Evolutionary conservation across 2,329 filamentous ascomycete genomes (phyloP).

Genomic region (Botrytis medusae): DNA sequence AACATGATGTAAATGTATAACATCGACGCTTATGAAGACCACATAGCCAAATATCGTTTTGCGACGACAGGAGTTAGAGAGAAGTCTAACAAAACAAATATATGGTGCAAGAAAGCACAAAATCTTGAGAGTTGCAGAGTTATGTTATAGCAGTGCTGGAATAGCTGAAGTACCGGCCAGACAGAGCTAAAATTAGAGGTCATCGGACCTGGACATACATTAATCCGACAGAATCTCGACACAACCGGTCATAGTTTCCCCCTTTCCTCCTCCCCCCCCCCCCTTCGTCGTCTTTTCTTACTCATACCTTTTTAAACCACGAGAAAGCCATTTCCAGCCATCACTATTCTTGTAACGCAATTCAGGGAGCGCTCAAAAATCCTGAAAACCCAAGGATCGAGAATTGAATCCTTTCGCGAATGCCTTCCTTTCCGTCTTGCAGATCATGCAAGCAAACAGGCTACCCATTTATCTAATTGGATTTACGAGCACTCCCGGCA

Average conservation of each 20-base stretch:
- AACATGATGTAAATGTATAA: background rate
- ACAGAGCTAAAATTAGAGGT: slow-evolving; percentile 1
- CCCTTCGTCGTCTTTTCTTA: background rate
- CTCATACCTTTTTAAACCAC: background rate
- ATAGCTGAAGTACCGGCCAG: background rate
- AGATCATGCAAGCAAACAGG: background rate
- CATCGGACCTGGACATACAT: background rate
- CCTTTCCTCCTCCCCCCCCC: background rate
- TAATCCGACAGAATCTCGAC: background rate
- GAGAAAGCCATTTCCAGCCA: background rate
- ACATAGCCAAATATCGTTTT: background rate
- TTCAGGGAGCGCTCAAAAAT: too few species aligned
- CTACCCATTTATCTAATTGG: background rate
- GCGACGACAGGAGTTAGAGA: background rate
- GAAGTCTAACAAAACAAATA: background rate
- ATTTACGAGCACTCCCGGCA: background rate
- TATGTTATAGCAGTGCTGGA: background rate
- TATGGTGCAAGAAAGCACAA: background rate
- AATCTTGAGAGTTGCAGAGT: background rate
- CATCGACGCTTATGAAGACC: background rate
- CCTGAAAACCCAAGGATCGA: too few species aligned
- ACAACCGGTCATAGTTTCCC: background rate
- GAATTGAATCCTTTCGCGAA: slow-evolving; percentile 1
- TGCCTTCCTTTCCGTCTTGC: background rate
- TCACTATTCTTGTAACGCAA: background rate